phyloP scores from a whole-genome alignment of 345 rosid genomes.

The Populus davidiana region DNA sequence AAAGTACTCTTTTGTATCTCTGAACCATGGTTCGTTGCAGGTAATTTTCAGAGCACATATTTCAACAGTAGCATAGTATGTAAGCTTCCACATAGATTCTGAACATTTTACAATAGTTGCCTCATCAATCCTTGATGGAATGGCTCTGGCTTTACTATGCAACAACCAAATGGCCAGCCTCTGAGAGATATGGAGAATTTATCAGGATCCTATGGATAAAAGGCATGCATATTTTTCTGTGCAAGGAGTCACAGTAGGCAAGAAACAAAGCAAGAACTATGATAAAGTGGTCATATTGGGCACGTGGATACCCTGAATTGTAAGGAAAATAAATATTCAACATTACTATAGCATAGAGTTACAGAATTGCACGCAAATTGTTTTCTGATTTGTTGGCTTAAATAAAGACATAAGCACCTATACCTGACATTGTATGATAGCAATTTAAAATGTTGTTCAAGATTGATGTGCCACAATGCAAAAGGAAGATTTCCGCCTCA shows the following conservation, averaged over 20 bases:
- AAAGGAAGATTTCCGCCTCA: not conserved
- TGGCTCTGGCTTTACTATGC: slow-evolving; percentile 34
- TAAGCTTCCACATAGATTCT: slow-evolving; percentile 88
- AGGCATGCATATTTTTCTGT: not conserved
- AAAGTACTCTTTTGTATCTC: slow-evolving; percentile 55
- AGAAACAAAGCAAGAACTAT: not conserved
- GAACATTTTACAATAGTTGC: slow-evolving; percentile 64
- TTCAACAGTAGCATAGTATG: slow-evolving; percentile 69
- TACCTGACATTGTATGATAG: not conserved
- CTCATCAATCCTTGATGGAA: slow-evolving; percentile 48
- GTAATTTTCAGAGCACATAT: slow-evolving; percentile 47
- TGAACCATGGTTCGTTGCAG: slow-evolving; percentile 72
- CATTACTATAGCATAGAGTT: not conserved
- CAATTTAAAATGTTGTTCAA: not conserved
- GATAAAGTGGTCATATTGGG: not conserved
- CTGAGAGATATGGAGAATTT: slow-evolving; percentile 35
- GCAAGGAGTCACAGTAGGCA: not conserved
- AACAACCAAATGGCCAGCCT: slow-evolving; percentile 63
- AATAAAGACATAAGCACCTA: not conserved
- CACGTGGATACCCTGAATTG: not conserved
- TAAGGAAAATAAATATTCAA: not conserved
- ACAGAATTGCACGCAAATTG: not conserved
- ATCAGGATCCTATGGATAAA: not conserved
- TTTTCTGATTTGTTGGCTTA: not conserved
- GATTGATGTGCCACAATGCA: not conserved